Evolutionary conservation across 768 basidiomycete genomes (phyloP).

Genomic region (Tricholoma bakamatsutake): DNA sequence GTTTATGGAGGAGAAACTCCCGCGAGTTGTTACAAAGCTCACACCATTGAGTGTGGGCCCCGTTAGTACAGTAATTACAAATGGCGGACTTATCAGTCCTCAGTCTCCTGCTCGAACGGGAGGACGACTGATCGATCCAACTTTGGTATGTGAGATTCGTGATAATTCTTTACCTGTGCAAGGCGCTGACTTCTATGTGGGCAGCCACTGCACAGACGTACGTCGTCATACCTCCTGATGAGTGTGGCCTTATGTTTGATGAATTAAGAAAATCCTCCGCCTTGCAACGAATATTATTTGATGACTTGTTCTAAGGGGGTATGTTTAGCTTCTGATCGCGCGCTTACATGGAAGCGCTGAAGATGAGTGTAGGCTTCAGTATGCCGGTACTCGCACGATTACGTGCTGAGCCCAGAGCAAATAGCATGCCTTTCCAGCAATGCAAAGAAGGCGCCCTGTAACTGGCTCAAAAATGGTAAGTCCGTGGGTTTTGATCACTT

Average conservation of each 20-base stretch:
- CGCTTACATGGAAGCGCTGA: conserved; percentile 11
- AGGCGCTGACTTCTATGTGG: neutral
- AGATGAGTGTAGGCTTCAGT: conserved; percentile 37
- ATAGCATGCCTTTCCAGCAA: conserved; percentile 63
- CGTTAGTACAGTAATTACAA: conserved; percentile 39
- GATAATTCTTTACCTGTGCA: conserved; percentile 7
- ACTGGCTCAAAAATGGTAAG: conserved; percentile 74
- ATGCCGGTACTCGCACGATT: conserved; percentile 85
- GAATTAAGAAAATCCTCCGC: conserved; percentile 66
- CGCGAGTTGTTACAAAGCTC: conserved; percentile 31
- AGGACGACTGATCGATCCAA: conserved; percentile 53
- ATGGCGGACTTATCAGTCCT: conserved; percentile 62
- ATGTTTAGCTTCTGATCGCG: conserved; percentile 16
- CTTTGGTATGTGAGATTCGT: conserved; percentile 39
- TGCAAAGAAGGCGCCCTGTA: conserved; percentile 84
- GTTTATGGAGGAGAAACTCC: conserved; percentile 37
- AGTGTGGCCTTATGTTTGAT: neutral
- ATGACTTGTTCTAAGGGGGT: conserved; percentile 81
- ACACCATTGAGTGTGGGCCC: conserved; percentile 42
- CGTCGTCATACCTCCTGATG: conserved; percentile 19
- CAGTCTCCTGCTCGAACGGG: conserved; percentile 48
- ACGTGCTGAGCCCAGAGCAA: conserved; percentile 65
- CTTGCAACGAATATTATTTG: conserved; percentile 81
- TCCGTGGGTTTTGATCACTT: neutral
- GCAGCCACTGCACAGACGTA: conserved; percentile 77